Evolutionary conservation across 305 asterid species (phyloP).

Genomic region (Fraxinus ornus): DNA sequence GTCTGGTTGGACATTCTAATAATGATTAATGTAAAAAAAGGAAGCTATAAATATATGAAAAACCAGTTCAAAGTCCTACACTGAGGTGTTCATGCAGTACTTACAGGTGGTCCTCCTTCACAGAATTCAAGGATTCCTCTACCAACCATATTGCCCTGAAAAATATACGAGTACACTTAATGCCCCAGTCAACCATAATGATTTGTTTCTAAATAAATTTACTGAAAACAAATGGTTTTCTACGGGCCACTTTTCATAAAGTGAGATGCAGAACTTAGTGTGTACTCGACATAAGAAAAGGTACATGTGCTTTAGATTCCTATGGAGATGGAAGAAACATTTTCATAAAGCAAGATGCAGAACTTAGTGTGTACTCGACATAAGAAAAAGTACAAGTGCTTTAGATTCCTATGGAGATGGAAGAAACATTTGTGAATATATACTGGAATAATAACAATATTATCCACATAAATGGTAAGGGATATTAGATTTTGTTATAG

Average conservation of each 20-base stretch:
- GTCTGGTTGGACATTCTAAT: neutral
- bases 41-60: conserved; percentile 3
- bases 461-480: conserved; percentile 9
- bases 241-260: neutral
- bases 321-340: neutral
- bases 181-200: neutral
- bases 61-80: neutral
- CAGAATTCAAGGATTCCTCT: conserved; percentile 88
- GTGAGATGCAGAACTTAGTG: neutral
- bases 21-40: neutral
- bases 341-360: neutral
- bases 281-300: neutral
- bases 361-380: neutral
- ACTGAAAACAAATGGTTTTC: neutral
- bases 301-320: neutral
- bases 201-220: neutral
- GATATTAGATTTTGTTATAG: neutral
- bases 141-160: conserved; percentile 84
- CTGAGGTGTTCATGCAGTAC: conserved; percentile 23
- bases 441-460: neutral
- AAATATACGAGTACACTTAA: conserved; percentile 9
- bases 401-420: neutral
- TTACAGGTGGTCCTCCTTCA: conserved; percentile 84
- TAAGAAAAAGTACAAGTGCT: neutral
- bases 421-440: neutral